Percentiles rank a stretch among this genome's conserved stretches.
These are phyloP conservation scores for Endoconidiophora polonica DNA, from an alignment of 2,329 filamentous ascomycete species.

Conservation along the genomic window DNA sequence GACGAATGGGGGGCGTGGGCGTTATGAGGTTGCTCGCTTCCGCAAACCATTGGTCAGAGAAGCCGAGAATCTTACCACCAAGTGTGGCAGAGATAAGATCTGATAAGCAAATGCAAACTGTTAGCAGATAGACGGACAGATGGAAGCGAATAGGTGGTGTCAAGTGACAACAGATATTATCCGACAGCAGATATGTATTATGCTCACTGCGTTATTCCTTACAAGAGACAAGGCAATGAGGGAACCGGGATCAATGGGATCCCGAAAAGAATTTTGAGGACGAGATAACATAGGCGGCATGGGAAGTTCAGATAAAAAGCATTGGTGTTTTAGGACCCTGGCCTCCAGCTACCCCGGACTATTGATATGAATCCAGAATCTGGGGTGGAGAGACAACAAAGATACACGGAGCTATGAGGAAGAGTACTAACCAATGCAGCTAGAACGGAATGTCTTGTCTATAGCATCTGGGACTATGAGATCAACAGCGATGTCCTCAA, in stretches of 20 bases:
- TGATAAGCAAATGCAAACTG: conserved; percentile 17
- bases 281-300: background rate
- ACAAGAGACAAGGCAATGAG: too few species aligned
- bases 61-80: conserved; percentile 46
- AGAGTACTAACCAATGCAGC: conserved; percentile 35
- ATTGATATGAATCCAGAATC: background rate
- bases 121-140: background rate
- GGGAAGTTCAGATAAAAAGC: background rate
- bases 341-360: too few species aligned
- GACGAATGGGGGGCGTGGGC: conserved; percentile 43
- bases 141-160: background rate
- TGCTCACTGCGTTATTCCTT: too few species aligned
- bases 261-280: too few species aligned
- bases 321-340: background rate
- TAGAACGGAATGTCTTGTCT: conserved; percentile 44
- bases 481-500: conserved; percentile 36
- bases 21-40: conserved; percentile 47
- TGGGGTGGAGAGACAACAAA: background rate
- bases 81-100: conserved; percentile 45
- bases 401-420: background rate
- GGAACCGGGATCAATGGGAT: too few species aligned
- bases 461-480: conserved; percentile 36
- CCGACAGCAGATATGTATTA: too few species aligned
- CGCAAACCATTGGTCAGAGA: conserved; percentile 54
- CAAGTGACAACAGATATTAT: background rate